phyloP scores from a whole-genome alignment of 352 stramenopile species.

The Globisporangium splendens region DNA sequence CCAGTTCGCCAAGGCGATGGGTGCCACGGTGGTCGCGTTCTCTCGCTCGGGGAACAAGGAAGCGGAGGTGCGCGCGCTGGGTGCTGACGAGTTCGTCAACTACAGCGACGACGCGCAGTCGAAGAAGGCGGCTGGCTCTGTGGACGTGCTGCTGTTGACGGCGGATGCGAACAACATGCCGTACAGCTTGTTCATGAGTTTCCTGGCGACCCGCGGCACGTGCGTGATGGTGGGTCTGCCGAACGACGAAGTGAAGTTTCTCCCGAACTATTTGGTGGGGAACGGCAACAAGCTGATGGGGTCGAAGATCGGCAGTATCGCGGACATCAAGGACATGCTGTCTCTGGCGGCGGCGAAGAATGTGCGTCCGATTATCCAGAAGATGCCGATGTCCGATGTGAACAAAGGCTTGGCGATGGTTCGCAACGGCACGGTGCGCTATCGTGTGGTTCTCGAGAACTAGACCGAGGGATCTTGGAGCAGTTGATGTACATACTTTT shows the following conservation, averaged over 20 bases:
- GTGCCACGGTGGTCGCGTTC: constrained; percentile 53
- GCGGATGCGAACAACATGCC: constrained; percentile 45
- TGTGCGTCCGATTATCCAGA: constrained; percentile 51
- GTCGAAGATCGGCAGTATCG: constrained; percentile 52
- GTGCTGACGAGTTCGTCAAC: constrained; percentile 59
- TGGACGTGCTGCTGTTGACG: constrained; percentile 72
- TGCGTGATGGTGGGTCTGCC: constrained; percentile 60
- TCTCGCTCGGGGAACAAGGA: constrained; percentile 63
- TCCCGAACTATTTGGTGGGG: constrained; percentile 36
- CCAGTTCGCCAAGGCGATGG: constrained; percentile 75
- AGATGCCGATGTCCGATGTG: constrained; percentile 36
- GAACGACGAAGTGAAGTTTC: constrained; percentile 48
- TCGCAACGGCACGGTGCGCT: constrained; percentile 32
- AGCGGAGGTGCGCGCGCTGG: constrained; percentile 40
- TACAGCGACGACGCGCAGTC: constrained; percentile 30
- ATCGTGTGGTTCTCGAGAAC: constrained; percentile 45
- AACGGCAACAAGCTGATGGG: constrained; percentile 45
- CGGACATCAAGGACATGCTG: constrained; percentile 76
- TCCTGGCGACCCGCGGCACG: constrained; percentile 45
- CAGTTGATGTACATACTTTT: too few relatives aligned
- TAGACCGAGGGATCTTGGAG: constrained; percentile 7
- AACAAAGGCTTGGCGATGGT: constrained; percentile 41
- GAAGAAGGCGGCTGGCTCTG: constrained; percentile 14
- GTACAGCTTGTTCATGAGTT: constrained; percentile 43
- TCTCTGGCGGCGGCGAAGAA: constrained; percentile 76